These are phyloP conservation scores for Fusarium bactridioides DNA, from an alignment of 2,329 filamentous ascomycete species.

Conservation along the genomic window DNA sequence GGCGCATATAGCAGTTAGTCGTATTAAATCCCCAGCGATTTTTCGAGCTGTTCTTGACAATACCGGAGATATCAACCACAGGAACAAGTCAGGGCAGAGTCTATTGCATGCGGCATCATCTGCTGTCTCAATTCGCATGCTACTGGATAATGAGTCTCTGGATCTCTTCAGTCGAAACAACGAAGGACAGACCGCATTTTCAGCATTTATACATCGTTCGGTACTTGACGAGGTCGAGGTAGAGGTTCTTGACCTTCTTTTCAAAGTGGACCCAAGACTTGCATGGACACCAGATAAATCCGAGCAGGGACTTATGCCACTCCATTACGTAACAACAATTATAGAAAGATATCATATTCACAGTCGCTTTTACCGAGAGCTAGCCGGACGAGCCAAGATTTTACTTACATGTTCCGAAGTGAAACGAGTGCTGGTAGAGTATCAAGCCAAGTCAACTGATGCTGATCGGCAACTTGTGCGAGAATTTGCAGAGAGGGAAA, in stretches of 20 bases:
- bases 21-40: rapidly evolving
- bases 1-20: rapidly evolving
- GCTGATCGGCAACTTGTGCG: rapidly evolving
- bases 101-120: rapidly evolving
- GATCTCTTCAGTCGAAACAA: background rate
- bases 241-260: rapidly evolving
- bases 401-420: background rate
- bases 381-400: too few species aligned
- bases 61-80: rapidly evolving
- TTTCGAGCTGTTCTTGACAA: rapidly evolving
- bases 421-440: rapidly evolving
- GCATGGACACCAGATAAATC: background rate
- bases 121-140: rapidly evolving
- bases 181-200: background rate
- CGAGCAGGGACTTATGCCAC: rapidly evolving
- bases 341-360: too few species aligned
- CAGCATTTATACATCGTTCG: too few species aligned
- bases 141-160: rapidly evolving
- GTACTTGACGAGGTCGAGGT: too few species aligned
- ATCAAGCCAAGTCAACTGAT: rapidly evolving
- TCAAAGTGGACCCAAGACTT: background rate
- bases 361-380: too few species aligned
- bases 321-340: too few species aligned
- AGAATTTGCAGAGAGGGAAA: rapidly evolving
- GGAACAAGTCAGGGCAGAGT: rapidly evolving